Evolutionary conservation across 2,329 filamentous ascomycete genomes (phyloP), one percentile per base, ranked within the genome.

Genomic region (Ascosphaera acerosa): DNA sequence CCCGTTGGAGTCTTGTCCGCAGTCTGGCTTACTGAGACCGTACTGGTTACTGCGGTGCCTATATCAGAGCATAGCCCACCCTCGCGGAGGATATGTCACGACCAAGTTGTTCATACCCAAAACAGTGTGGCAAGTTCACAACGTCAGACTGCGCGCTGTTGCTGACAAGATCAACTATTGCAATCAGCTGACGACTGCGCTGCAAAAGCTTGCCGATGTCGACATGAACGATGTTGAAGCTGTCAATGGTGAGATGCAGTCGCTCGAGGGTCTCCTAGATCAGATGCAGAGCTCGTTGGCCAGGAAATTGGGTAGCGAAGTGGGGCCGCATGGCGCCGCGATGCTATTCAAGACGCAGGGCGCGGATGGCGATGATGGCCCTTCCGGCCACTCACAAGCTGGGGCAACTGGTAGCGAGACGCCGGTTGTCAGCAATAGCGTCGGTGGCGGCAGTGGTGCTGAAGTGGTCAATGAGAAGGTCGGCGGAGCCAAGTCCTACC

Each of bases 21-120:
- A 75, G 20, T 80, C 89, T 25, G 72, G 74, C 36, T 63, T 92
- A 43, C 61, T 94, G n/a, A 71, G 87, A 14, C 89, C 87, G 2
- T 97, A 92, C 51, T 97, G 87, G 87, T 61, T 97, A 28, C 91
- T 97, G 78, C 71, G 87, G 33, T 82, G 76, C 37, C 62, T 97
- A 16, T 90, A 87, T 46, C 80, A 92, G 48, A 91, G 82, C 0
- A 68, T 97, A 28, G 75, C 73, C 12, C 84, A 97, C 44, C 80
- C 84, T 2, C 70, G 80, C 15, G 87, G 87, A 22, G 87, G 82
- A 10, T 97, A 92, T 46, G 47, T 97, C 14, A 90, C 82, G 32
- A 84, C 72, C 15, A 82, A 81, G 42, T 63, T 97, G 0, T 97
- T 97, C 46, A 66, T 97, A 4, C 82, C 87, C 4, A 67, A 77